Base-by-base conservation (phyloP, 768 basidiomycete genomes). In the Ephemerocybe angulata region DNA sequence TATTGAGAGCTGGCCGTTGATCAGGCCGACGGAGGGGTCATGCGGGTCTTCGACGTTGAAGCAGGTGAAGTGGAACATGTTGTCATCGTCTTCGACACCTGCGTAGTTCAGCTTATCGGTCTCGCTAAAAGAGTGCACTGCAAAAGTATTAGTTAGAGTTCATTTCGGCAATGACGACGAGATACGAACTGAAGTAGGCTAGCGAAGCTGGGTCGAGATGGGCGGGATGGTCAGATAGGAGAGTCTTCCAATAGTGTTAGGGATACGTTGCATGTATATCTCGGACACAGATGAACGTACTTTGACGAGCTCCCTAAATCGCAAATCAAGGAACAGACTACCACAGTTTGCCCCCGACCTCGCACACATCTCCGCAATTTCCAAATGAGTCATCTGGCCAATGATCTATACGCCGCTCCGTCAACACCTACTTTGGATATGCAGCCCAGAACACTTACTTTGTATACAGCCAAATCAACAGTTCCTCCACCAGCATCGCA, bases 351-450 rank as follows among this genome's bases (percentile, higher is more conserved):
- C 87, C 2, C 93, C 92, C 44, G 88, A 90, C 52, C 91, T 79
- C 13, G 90, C 90, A 58, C 88, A 89, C 72, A 94, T 87, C 71
- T 95, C 93, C 42, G 91, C 92, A 56, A 95, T 93, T 68, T 94
- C 91, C n/a, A 94, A 80, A 63, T 84, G 82, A 11, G 84, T 75
- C 68, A 90, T 77, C 59, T 89, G 81, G 4, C 91, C 93, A 52
- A 88, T 88, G 47, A 94, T 88, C 78, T 79, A 60, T n/a, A 29
- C 28, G 72, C 68, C 59, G 62, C n/a, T n/a, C n/a, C n/a, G n/a
- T n/a, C n/a, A n/a, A n/a, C n/a, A n/a, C n/a, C n/a, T n/a, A n/a
- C n/a, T n/a, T n/a, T n/a, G n/a, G n/a, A n/a, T n/a, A n/a, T n/a
- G n/a, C n/a, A n/a, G n/a, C n/a, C n/a, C n/a, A n/a, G n/a, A n/a